phyloP scores from a whole-genome alignment of 495 filamentous ascomycete genomes.

The Rhypophila decipiens region DNA sequence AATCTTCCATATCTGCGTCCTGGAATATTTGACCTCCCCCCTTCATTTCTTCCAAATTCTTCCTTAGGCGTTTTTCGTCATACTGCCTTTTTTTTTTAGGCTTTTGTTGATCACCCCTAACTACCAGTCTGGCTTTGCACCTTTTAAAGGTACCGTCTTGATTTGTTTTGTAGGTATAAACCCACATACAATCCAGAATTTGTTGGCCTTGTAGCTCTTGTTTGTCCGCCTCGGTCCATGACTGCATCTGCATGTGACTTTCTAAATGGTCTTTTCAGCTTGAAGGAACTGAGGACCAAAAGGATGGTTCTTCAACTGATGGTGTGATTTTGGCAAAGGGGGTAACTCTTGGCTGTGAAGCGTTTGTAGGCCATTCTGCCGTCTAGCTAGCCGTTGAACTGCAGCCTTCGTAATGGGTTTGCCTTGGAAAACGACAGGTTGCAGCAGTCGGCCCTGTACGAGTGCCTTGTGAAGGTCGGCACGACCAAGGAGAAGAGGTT shows the following conservation, averaged over 20 bases:
- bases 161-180: slow-evolving; percentile 14
- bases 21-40: too few species aligned
- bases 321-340: slow-evolving; percentile 1
- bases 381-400: slow-evolving; percentile 1
- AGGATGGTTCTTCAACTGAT: slow-evolving; percentile 1
- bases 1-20: too few species aligned
- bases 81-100: too few species aligned
- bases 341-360: slow-evolving; percentile 3
- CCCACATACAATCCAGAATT: slow-evolving; percentile 13
- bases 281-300: slow-evolving; percentile 2
- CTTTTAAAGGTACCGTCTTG: slow-evolving; percentile 5
- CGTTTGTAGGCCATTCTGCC: not conserved
- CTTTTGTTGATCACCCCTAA: slow-evolving; percentile 14
- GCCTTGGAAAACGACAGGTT: not conserved
- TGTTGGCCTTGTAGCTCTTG: not conserved
- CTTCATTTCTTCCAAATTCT: too few species aligned
- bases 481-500: too few species aligned
- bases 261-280: slow-evolving; percentile 8
- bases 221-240: slow-evolving; percentile 1
- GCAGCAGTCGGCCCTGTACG: not conserved
- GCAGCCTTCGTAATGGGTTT: not conserved
- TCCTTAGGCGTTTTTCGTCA: too few species aligned
- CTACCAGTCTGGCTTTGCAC: slow-evolving; percentile 11
- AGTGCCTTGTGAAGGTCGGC: too few species aligned
- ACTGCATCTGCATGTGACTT: slow-evolving; percentile 2